Percentiles rank a stretch among this genome's conserved stretches.
Conservation (phyloP, 2,329 filamentous ascomycete species). For the Exophiala phaeomuriformis region DNA sequence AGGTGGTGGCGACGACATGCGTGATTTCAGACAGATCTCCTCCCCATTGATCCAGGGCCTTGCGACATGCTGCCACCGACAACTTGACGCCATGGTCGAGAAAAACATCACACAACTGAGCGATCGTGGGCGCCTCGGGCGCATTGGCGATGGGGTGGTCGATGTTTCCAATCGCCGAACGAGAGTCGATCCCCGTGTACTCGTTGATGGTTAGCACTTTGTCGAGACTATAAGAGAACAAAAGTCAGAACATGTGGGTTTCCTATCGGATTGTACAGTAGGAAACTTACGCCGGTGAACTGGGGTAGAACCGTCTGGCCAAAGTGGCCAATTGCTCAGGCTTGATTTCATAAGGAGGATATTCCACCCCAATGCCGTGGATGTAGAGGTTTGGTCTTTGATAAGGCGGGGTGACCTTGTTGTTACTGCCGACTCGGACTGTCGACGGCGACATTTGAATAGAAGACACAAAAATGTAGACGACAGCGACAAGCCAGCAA, state of each 20-base stretch:
- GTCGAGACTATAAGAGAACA: conserved; percentile 44
- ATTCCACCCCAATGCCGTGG: conserved; percentile 52
- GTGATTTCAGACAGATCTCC: conserved; percentile 44
- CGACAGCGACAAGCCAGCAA: too few species aligned
- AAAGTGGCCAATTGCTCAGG: conserved; percentile 48
- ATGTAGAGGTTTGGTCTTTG: conserved; percentile 45
- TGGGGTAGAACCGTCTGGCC: conserved; percentile 52
- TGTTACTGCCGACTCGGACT: conserved; percentile 3
- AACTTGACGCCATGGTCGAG: conserved; percentile 29
- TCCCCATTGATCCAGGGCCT: conserved; percentile 30
- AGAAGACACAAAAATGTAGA: too few species aligned
- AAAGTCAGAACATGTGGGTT: background rate
- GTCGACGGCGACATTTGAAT: conserved; percentile 28
- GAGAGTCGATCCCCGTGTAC: conserved; percentile 57
- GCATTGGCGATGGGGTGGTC: conserved; percentile 57
- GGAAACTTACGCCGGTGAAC: conserved; percentile 50
- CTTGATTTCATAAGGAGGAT: conserved; percentile 51
- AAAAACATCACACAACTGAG: conserved; percentile 28
- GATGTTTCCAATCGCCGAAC: conserved; percentile 55
- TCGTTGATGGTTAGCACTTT: conserved; percentile 58
- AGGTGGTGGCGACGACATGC: conserved; percentile 61
- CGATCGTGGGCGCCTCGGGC: conserved; percentile 28
- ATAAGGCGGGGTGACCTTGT: conserved; percentile 33
- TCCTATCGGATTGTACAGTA: too few species aligned
- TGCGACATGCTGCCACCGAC: conserved; percentile 30